A percentile compares a stretch with the other conserved stretches of the same genome.
These are phyloP conservation scores for Cynara cardunculus DNA, from an alignment of 129 eudicot genomes.

Conservation along the genomic window DNA sequence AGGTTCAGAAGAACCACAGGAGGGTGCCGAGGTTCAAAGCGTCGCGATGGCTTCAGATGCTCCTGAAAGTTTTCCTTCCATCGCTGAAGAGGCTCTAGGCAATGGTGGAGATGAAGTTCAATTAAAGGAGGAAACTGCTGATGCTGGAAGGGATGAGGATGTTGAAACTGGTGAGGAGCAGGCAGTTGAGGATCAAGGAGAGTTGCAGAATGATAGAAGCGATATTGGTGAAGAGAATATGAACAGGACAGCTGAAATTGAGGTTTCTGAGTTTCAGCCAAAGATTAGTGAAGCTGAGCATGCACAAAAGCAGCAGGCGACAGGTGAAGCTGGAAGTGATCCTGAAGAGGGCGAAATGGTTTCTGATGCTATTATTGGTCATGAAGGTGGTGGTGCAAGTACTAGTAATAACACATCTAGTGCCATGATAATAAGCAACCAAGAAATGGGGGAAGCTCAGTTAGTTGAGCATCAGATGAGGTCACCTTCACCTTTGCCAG, in stretches of 20 bases:
- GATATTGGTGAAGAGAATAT: slow-evolving; percentile 41
- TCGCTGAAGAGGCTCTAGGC: slow-evolving; percentile 41
- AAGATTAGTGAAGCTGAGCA: slow-evolving; percentile 40
- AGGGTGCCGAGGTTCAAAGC: slow-evolving; percentile 41
- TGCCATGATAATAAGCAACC: slow-evolving; percentile 22
- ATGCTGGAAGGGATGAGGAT: slow-evolving; percentile 42
- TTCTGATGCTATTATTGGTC: slow-evolving; percentile 36
- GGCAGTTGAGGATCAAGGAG: slow-evolving; percentile 32
- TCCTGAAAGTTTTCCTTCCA: slow-evolving; percentile 28
- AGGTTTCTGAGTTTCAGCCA: slow-evolving; percentile 43
- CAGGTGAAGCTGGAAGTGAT: slow-evolving; percentile 54
- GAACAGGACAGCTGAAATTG: slow-evolving; percentile 36
- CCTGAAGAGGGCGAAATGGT: slow-evolving; percentile 82
- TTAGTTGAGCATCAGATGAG: slow-evolving; percentile 34
- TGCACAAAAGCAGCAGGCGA: slow-evolving; percentile 38
- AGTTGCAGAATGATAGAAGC: slow-evolving; percentile 35
- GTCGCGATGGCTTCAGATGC: slow-evolving; percentile 22
- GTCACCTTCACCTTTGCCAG: slow-evolving; percentile 38
- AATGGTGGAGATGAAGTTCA: slow-evolving; percentile 37
- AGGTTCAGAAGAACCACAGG: slow-evolving; percentile 43
- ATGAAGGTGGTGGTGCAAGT: slow-evolving; percentile 31
- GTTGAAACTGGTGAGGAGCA: slow-evolving; percentile 37
- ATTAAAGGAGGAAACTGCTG: slow-evolving; percentile 40
- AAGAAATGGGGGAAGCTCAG: slow-evolving; percentile 44
- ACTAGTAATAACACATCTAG: not conserved